These are phyloP conservation scores for Trebouxia gelatinosa DNA, from an alignment of 163 green algal species.

Conservation along the genomic window DNA sequence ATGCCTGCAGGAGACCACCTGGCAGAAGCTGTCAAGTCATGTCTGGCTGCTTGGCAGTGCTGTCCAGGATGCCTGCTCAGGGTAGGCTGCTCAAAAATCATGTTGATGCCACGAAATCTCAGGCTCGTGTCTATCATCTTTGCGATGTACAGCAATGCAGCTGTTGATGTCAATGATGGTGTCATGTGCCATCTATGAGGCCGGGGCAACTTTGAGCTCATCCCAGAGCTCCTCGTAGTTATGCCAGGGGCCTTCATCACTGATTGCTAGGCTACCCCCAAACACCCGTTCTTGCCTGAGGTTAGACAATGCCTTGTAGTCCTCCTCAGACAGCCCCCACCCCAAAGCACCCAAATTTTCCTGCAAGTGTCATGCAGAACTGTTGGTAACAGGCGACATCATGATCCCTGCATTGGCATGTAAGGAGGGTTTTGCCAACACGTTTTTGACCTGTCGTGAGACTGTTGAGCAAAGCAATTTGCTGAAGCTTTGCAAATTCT, in stretches of 20 bases:
- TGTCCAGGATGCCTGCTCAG: no score
- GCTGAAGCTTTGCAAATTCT: no score
- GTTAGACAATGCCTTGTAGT: conserved; percentile 10
- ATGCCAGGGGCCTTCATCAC: conserved; percentile 7
- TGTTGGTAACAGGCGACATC: no score
- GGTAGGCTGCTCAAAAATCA: background rate
- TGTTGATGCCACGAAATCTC: background rate
- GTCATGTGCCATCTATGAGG: background rate
- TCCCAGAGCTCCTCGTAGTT: conserved; percentile 32
- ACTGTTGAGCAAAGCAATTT: no score
- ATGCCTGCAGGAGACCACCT: no score
- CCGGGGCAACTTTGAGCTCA: conserved; percentile 7
- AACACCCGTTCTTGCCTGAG: background rate
- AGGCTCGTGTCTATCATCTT: background rate
- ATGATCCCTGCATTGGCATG: no score
- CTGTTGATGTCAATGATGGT: background rate
- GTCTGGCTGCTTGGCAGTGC: no score
- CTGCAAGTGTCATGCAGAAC: no score
- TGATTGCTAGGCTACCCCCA: background rate
- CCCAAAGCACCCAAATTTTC: conserved; percentile 17
- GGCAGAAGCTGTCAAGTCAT: no score
- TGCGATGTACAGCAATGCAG: background rate
- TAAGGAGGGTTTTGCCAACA: no score
- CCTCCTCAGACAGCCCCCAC: conserved; percentile 20
- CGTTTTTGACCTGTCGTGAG: no score